Base-by-base conservation (phyloP, 2,329 filamentous ascomycete genomes). In the Colletotrichum sp. region DNA sequence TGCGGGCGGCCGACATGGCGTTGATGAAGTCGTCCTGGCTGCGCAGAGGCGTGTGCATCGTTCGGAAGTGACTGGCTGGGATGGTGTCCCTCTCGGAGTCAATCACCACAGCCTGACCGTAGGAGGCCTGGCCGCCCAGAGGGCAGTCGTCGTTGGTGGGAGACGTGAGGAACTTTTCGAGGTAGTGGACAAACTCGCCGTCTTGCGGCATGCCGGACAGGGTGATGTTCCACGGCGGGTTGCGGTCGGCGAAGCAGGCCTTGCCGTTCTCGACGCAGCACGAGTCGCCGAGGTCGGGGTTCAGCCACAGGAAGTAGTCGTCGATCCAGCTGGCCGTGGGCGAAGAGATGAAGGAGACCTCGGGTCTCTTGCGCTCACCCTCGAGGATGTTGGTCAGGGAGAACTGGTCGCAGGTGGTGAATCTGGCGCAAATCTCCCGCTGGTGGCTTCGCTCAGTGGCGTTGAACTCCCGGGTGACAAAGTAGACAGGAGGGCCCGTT, bases 281-380 rank as follows among this genome's bases (percentile, higher is more conserved):
- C 66, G 90, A 87, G 60, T 96, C 94, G 26, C 86, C 85, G 59
- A 95, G 91, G 97, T 90, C 95, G 0, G 95, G 95, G 78, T 98
- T 96, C 14, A 98, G 88, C 95, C 95, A 98, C 74, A 94, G 90
- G 84, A 98, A 94, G 85, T 95, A 98, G 81, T 98, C 95, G 79
- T 98, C 95, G 18, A 99, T 91, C 97, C 97, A 99, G 83, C 95
- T 98, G 4, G 98, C 97, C 1, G 96, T 93, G 0, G 96, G 94
- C 12, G 96, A 93, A 8, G 95, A 91, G 79, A 99, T 95, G 83
- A 96, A 99, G 1, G 96, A 98, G 2, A 96, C 89, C 8, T 98
- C 92, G 0, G 96, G 91, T 48, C 97, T 92, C 86, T 98, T 99
- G 13, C 97, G 93, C 86, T 99, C 98, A 79, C 97, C 95, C 83